phyloP scores from a whole-genome alignment of 768 basidiomycete genomes.

The Trametes meyenii region DNA sequence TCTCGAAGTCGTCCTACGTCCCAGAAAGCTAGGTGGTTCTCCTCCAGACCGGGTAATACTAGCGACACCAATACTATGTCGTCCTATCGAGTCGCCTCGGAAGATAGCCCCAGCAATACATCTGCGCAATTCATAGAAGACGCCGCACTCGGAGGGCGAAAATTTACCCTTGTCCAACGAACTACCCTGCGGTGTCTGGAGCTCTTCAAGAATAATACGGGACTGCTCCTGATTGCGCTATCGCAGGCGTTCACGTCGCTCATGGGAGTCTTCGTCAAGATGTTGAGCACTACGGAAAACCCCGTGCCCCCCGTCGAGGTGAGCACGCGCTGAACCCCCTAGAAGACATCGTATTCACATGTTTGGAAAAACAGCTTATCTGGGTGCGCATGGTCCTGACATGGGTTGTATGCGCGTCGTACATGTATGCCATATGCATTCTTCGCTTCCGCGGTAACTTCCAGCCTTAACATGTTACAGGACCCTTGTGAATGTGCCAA shows the following conservation, averaged over 20 bases:
- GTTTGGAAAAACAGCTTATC: constrained; percentile 44
- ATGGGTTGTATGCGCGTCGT: constrained; percentile 51
- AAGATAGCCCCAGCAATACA: too few relatives aligned
- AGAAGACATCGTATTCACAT: neutral
- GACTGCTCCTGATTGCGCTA: constrained; percentile 58
- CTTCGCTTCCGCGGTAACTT: too few relatives aligned
- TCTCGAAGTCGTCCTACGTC: too few relatives aligned
- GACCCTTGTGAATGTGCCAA: constrained; percentile 44
- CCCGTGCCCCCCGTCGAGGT: constrained; percentile 64
- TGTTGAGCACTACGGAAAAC: constrained; percentile 54
- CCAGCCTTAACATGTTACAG: constrained; percentile 19
- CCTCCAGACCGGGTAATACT: too few relatives aligned
- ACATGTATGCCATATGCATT: constrained; percentile 42
- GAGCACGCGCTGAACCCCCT: neutral
- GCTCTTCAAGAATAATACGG: constrained; percentile 48
- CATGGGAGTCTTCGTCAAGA: constrained; percentile 67
- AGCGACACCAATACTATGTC: too few relatives aligned
- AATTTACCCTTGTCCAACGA: neutral
- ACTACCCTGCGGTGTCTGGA: neutral
- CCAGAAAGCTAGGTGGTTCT: too few relatives aligned
- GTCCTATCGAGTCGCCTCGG: too few relatives aligned
- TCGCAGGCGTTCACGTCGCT: constrained; percentile 62
- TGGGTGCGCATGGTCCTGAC: constrained; percentile 66
- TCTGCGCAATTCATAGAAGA: too few relatives aligned
- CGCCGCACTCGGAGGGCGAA: too few relatives aligned